phyloP scores from a whole-genome alignment of 495 filamentous ascomycete species.

The Penicillium daleae region DNA sequence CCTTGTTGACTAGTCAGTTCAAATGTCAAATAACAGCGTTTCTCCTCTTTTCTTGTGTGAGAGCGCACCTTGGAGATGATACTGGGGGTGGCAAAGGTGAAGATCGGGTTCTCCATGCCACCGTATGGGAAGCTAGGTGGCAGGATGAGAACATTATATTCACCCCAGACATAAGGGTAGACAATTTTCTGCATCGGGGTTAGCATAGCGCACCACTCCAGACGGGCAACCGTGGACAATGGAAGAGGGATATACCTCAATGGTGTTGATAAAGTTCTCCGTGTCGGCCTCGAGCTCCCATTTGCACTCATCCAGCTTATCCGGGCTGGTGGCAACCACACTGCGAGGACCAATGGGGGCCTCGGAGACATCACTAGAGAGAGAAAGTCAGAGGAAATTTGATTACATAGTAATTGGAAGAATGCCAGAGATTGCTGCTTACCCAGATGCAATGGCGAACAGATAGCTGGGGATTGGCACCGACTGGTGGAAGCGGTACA shows the following conservation, averaged over 20 bases:
- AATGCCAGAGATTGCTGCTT: not conserved
- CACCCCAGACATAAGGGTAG: slow-evolving; percentile 88
- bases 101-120: slow-evolving; percentile 95
- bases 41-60: not conserved
- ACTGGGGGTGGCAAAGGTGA: slow-evolving; percentile 91
- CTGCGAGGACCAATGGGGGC: slow-evolving; percentile 86
- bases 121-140: slow-evolving; percentile 88
- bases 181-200: slow-evolving; percentile 62
- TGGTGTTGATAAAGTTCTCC: slow-evolving; percentile 85
- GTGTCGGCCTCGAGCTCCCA: slow-evolving; percentile 90
- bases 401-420: not conserved
- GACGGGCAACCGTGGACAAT: not conserved
- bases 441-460: slow-evolving; percentile 87
- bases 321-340: slow-evolving; percentile 81
- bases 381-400: not conserved
- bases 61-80: slow-evolving; percentile 73
- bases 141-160: slow-evolving; percentile 91
- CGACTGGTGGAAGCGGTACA: slow-evolving; percentile 84
- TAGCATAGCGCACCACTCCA: slow-evolving; percentile 6
- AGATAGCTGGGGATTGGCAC: slow-evolving; percentile 94
- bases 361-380: slow-evolving; percentile 69
- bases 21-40: not conserved
- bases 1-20: slow-evolving; percentile 37
- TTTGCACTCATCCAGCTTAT: slow-evolving; percentile 79
- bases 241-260: slow-evolving; percentile 59